A percentile compares a stretch with the other conserved stretches of the same genome.
Evolutionary conservation across 495 filamentous ascomycete species (phyloP).

Genomic region (Aspergillus asperescens): DNA sequence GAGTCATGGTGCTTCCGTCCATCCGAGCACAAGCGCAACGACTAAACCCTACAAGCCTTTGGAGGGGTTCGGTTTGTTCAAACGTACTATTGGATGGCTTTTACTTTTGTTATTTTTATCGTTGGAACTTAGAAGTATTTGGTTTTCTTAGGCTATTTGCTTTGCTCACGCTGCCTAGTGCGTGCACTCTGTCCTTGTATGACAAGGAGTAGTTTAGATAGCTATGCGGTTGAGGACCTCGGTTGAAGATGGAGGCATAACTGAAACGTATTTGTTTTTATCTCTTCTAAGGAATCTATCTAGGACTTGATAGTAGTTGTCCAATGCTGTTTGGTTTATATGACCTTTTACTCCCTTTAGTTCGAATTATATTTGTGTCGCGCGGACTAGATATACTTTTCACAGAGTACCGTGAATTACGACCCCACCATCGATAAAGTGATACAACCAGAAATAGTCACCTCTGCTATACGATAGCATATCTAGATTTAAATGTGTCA

Average conservation of each 20-base stretch:
- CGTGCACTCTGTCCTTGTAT: too few species aligned
- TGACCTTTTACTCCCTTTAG: not conserved
- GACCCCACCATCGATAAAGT: not conserved
- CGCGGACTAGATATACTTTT: not conserved
- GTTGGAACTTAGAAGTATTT: too few species aligned
- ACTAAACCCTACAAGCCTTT: too few species aligned
- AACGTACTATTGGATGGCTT: too few species aligned
- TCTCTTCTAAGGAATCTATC: not conserved
- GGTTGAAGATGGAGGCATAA: not conserved
- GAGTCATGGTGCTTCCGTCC: conserved; percentile 18
- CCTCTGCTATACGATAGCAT: not conserved
- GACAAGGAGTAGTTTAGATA: too few species aligned
- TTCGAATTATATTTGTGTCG: not conserved
- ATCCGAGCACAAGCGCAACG: conserved; percentile 19
- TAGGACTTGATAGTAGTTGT: not conserved
- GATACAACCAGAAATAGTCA: not conserved
- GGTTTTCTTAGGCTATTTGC: too few species aligned
- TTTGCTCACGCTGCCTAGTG: too few species aligned
- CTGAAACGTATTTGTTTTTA: not conserved
- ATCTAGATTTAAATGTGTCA: not conserved
- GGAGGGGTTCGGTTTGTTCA: too few species aligned
- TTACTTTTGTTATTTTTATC: too few species aligned
- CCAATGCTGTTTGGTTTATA: not conserved
- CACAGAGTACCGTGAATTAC: not conserved
- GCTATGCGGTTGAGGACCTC: not conserved